Evolutionary conservation across 2,329 filamentous ascomycete species (phyloP), one percentile per base, ranked within the genome.

Genomic region (Aspergillus hortae): DNA sequence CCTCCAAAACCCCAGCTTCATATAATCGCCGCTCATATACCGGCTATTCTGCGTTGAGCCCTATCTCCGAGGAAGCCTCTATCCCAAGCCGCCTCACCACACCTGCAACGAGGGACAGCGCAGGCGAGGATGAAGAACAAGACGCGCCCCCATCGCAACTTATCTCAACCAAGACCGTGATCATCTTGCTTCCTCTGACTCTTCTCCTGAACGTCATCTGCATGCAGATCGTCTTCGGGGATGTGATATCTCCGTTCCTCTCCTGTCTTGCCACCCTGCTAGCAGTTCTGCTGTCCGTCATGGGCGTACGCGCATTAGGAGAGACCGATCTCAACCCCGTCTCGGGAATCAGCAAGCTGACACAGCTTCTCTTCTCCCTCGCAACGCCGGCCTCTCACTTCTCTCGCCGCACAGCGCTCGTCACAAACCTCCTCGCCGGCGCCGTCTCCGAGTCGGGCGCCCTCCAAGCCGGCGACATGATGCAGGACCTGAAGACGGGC

Each of bases 401-500:
- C 61, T 91, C 91, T 58, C 87, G 88, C 59, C 90, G 91, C 38
- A 71, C 69, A 15, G 90, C 90, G 11, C 86, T 99, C n/a, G 80
- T 96, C 51, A 95, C 96, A 67, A 99, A 99, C 67, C 82, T 99
- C 1, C 85, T 99, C 6, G 94, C 92, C 0, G 94, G 94, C 7
- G 94, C 94, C 0, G 86, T 99, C 27, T 88, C 84, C 10, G 88
- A 92, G 69, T 85, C 86, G 4, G 88, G 94, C 4, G 94, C 94
- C 3, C 78, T 97, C 4, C 94, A 99, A 75, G 92, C 94, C 2
- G 94, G 94, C 7, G 94, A 99, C 70, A 83, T 99, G 50, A 89
- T 99, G 82, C 94, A 99, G 68, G 94, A 99, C 67, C 81, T 99
- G 27, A 99, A 99, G 71, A 96, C 94, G 0, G 94, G 94, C 0